Conservation (phyloP, 352 stramenopile species). For the Globisporangium recalcitrans region DNA sequence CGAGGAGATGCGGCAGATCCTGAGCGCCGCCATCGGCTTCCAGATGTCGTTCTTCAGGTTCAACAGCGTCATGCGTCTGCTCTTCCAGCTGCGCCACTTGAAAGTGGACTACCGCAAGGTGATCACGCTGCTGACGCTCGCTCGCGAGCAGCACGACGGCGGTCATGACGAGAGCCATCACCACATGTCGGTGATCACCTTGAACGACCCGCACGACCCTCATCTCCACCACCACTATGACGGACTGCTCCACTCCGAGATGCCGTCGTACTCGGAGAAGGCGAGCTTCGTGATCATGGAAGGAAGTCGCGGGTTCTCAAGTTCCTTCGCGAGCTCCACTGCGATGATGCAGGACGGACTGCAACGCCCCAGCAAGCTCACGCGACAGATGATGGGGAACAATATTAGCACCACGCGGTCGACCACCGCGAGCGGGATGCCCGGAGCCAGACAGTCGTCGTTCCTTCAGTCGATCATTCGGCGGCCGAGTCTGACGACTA, state of each 20-base stretch:
- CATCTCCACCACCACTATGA: background rate
- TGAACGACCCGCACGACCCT: background rate
- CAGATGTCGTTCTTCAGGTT: conserved; percentile 50
- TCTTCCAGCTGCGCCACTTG: conserved; percentile 35
- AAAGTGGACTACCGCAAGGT: conserved; percentile 26
- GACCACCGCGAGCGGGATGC: background rate
- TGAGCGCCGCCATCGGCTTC: conserved; percentile 34
- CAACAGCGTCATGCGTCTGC: conserved; percentile 45
- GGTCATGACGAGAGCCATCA: background rate
- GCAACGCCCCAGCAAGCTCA: conserved; percentile 11
- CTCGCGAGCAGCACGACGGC: conserved; percentile 8
- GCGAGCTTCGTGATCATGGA: conserved; percentile 14
- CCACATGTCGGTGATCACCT: background rate
- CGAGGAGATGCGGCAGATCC: conserved; percentile 33
- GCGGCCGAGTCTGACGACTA: background rate
- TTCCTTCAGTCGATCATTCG: background rate
- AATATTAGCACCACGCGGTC: background rate
- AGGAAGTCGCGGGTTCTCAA: background rate
- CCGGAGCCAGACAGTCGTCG: background rate
- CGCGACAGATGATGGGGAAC: conserved; percentile 12
- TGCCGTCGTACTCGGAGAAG: conserved; percentile 3
- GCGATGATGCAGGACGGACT: background rate
- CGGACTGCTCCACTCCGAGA: background rate
- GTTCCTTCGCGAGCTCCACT: conserved; percentile 4
- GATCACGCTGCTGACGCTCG: conserved; percentile 17